phyloP scores from a whole-genome alignment of 2,329 filamentous ascomycete genomes.

The Sclerotinia subarctica region DNA sequence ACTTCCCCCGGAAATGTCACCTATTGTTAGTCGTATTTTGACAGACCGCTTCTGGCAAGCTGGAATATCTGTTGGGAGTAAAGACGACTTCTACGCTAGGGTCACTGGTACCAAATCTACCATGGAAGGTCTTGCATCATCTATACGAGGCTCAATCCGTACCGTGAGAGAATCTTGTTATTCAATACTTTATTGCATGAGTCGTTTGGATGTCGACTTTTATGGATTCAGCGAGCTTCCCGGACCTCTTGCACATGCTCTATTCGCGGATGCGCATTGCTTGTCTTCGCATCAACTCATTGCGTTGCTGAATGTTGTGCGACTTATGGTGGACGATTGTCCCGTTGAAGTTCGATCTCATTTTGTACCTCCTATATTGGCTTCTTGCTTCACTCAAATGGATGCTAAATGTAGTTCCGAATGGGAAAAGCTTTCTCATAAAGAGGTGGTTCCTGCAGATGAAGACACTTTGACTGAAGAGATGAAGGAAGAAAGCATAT shows the following conservation, averaged over 20 bases:
- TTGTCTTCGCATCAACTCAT: constrained; percentile 92
- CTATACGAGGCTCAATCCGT: constrained; percentile 82
- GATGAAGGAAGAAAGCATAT: constrained; percentile 96
- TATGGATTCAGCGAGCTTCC: constrained; percentile 87
- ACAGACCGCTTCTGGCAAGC: constrained; percentile 98
- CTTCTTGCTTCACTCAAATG: constrained; percentile 79
- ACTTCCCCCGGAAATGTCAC: constrained; percentile 70
- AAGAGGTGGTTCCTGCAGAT: constrained; percentile 59
- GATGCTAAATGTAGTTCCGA: constrained; percentile 83
- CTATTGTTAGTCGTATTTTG: constrained; percentile 75
- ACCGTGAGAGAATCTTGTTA: constrained; percentile 92
- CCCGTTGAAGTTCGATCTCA: constrained; percentile 71
- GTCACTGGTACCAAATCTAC: constrained; percentile 86
- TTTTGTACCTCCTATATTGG: constrained; percentile 81
- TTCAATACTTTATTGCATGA: constrained; percentile 91
- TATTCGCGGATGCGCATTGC: constrained; percentile 78
- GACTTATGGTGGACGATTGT: constrained; percentile 88
- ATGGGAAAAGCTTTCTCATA: constrained; percentile 73
- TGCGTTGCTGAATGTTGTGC: constrained; percentile 83
- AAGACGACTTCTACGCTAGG: constrained; percentile 92
- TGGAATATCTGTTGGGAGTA: constrained; percentile 91
- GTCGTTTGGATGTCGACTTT: constrained; percentile 79
- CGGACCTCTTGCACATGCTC: constrained; percentile 73
- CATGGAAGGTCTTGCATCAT: constrained; percentile 89
- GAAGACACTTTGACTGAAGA: constrained; percentile 85